Base-by-base conservation (phyloP, 805 yeast genomes). In the Sugiyamaella americana region DNA sequence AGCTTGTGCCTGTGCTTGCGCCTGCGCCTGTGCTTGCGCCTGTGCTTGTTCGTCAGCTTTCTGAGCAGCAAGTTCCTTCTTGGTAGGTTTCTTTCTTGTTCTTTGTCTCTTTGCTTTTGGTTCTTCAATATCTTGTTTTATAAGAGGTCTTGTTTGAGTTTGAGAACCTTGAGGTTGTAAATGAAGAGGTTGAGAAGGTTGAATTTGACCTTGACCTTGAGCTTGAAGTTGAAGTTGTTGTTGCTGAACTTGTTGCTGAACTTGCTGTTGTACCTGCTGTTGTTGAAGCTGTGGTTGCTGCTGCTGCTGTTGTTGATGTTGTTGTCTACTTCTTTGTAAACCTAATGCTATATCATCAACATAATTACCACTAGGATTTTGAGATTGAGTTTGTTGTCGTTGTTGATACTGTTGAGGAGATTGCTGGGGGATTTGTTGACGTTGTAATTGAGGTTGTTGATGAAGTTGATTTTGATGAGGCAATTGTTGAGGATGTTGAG, bases 161-260 rank as follows among this genome's bases (percentile, higher is more conserved):
- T 34, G 52, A 19, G 45, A 51, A 18, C 43, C 52, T 43, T 55
- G 58, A 19, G 40, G 50, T 22, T 45, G 53, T 16, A 41, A 54
- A 29, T 46, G 52, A 8, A 49, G 56, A 16, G 47, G 57, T 32
- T 50, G 55, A 26, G 37, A 54, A 35, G 45, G 56, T 32, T 48
- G 48, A 11, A 26, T 42, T 35, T 37, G 52, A 41, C 48, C 60
- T 32, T 41, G 54, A 37, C 26, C 45, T 17, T 26, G 41, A 17
- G 23, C 40, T 22, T 18, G 44, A 5, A 29, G 53, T 35, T 24
- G 42, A 41, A 37, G 29, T 41, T 40, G 38, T 19, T 24, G 46
- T 41, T 11, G 45, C 44, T 17, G 47, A 13, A 29, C 47, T 34
- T 17, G 52, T 40, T 18, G 47, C 30, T 16, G 50, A 29, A 18